Conservation (phyloP, 495 filamentous ascomycete genomes). For the Aspergillus hancockii region DNA sequence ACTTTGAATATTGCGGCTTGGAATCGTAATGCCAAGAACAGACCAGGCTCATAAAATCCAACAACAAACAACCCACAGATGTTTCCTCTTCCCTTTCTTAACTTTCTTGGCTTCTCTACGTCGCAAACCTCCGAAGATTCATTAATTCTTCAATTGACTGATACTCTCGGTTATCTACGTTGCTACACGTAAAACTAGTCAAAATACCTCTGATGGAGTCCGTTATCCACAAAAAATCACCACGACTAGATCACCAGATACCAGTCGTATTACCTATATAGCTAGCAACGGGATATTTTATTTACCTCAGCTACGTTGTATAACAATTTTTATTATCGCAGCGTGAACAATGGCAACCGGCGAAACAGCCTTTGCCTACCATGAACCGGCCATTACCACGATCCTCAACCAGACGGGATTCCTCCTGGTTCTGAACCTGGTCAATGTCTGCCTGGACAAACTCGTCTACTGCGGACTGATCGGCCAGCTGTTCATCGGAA, state of each 20-base stretch:
- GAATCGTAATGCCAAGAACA: no score
- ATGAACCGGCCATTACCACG: slow-evolving; percentile 57
- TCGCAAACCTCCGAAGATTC: no score
- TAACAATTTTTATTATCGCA: neutral
- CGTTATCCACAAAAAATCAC: neutral
- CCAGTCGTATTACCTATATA: slow-evolving; percentile 10
- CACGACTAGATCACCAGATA: neutral
- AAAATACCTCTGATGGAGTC: slow-evolving; percentile 16
- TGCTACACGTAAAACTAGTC: neutral
- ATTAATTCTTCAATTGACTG: no score
- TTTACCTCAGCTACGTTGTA: neutral
- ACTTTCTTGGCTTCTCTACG: no score
- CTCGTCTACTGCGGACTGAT: slow-evolving; percentile 70
- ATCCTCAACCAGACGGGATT: slow-evolving; percentile 66
- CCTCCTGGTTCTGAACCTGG: slow-evolving; percentile 63
- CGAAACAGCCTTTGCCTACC: slow-evolving; percentile 50
- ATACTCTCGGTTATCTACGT: no score
- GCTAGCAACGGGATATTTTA: neutral
- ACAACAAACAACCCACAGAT: no score
- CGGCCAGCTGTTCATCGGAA: slow-evolving; percentile 72
- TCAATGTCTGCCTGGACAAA: slow-evolving; percentile 59
- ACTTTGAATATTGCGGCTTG: no score
- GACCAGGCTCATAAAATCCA: no score
- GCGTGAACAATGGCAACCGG: slow-evolving; percentile 7
- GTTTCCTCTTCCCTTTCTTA: no score